Conservation (phyloP, 129 eudicot genomes). For the Erigeron canadensis region DNA sequence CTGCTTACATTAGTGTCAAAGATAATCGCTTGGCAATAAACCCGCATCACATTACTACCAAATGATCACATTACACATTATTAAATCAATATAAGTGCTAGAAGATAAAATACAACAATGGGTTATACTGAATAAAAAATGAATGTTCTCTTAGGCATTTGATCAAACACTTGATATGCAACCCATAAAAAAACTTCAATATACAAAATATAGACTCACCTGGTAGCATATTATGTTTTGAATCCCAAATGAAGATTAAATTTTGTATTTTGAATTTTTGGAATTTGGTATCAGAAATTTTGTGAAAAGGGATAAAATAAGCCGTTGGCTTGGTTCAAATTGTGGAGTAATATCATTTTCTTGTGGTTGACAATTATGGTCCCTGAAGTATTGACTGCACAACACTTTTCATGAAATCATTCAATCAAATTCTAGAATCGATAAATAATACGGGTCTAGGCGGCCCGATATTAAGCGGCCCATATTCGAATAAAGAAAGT, state of each 20-base stretch:
- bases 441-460: too few species aligned
- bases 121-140: neutral
- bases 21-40: neutral
- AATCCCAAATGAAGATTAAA: constrained; percentile 22
- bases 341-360: neutral
- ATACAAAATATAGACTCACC: constrained; percentile 16
- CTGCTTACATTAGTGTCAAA: constrained; percentile 12
- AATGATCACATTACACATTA: constrained; percentile 4
- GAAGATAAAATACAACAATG: neutral
- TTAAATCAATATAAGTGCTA: neutral
- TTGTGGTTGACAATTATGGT: constrained; percentile 8
- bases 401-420: too few species aligned
- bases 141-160: constrained; percentile 25
- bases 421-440: too few species aligned
- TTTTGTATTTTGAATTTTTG: neutral
- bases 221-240: constrained; percentile 26
- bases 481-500: too few species aligned
- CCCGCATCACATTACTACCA: neutral
- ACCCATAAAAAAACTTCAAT: neutral
- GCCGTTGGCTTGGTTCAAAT: constrained; percentile 1
- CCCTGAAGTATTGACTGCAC: neutral
- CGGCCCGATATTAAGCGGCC: too few species aligned
- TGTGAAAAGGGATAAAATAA: constrained; percentile 10
- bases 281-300: constrained; percentile 9
- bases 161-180: constrained; percentile 31